Base-by-base conservation (phyloP, 768 basidiomycete genomes). In the Macrolepiota albuminosa region DNA sequence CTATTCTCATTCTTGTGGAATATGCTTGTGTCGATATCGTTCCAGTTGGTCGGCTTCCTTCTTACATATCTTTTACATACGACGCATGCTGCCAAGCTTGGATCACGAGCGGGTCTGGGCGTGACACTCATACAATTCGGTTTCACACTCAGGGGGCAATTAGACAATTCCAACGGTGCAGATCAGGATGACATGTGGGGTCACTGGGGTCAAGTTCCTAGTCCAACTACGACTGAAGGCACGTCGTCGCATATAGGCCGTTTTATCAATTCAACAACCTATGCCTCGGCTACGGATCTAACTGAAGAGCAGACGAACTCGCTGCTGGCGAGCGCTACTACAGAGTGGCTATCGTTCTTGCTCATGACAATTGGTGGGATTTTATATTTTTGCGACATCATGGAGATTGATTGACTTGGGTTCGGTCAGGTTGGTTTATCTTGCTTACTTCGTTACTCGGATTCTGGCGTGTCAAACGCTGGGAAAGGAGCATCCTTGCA, bases 91-190 rank as follows among this genome's bases (percentile, higher is more conserved):
- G 93, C 93, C 36, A 89, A 94, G 65, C 85, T 91, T 65, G 95
- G 97, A 52, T 93, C 93, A 42, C 87, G 94, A 57, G 95, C 95
- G 1, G 96, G 96, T 33, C 82, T 98, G 48, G 96, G 96, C n/a
- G 81, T 98, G 60, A 98, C 95, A 13, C 81, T 98, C 57, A 96
- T 98, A 59, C 96, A 98, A 71, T 95, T 95, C 71, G 95, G 96
- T 33, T 88, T 96, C 67, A 88, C 88, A 13, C 73, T 91, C 60
- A 84, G 94, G 54, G 78, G 79, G 11, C 71, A 75, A 40, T 69
- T 82, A 54, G 81, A 87, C 63, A 64, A 80, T 9, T 64, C 64
- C 48, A 78, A 77, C 61, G 69, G 63, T 39, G 62, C 66, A 26
- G 71, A 69, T 13, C 69, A 66, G 36, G 72, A 72, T 40, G 66